phyloP scores from a whole-genome alignment of 2,329 filamentous ascomycete species.

The Colletotrichum brevisporum region DNA sequence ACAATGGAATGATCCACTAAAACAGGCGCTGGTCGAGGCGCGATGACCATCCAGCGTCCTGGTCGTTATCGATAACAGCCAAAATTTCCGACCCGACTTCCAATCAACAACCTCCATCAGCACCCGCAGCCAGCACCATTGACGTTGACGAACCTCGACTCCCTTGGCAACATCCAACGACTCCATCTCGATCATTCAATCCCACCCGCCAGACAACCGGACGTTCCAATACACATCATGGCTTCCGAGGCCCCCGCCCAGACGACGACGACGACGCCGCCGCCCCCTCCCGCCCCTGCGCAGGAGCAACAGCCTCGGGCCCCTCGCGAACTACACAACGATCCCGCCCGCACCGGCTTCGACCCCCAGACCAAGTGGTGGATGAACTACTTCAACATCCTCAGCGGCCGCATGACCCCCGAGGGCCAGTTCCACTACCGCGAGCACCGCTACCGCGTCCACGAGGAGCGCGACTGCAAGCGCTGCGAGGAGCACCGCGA shows the following conservation, averaged over 20 bases:
- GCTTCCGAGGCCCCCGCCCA: conserved; percentile 26
- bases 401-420: conserved; percentile 79
- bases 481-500: conserved; percentile 86
- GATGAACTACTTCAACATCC: conserved; percentile 88
- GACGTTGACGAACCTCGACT: conserved; percentile 15
- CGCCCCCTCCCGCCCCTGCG: conserved; percentile 22
- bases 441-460: conserved; percentile 78
- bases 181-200: neutral
- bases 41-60: neutral
- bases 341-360: conserved; percentile 74
- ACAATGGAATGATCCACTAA: conserved; percentile 8
- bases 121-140: neutral
- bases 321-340: conserved; percentile 64
- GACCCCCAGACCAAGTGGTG: conserved; percentile 75
- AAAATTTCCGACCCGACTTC: conserved; percentile 34
- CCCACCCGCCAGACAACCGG: neutral
- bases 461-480: conserved; percentile 84
- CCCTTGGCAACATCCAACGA: neutral
- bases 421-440: conserved; percentile 83
- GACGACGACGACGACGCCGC: conserved; percentile 24
- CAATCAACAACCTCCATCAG: conserved; percentile 13
- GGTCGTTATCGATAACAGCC: conserved; percentile 37
- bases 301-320: conserved; percentile 33
- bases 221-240: neutral
- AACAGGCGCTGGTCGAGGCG: neutral